Evolutionary conservation across 805 yeast genomes (phyloP), one percentile per base, ranked within the genome.

Genomic region (Sugiyamaella americana): DNA sequence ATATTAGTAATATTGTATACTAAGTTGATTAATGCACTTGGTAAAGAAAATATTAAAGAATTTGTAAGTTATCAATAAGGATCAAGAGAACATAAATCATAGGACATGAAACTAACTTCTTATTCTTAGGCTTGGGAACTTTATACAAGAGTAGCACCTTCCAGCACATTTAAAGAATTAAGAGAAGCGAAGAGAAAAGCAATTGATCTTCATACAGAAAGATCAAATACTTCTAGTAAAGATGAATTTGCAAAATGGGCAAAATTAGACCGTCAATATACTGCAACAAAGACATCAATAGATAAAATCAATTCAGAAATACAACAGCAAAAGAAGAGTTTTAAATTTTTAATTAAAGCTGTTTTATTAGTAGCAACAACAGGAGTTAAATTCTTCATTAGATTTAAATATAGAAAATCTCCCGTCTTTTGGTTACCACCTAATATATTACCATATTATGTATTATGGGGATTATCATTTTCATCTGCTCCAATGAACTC

Each of bases 201-300:
- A 42, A 60, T 63, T 13, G 62, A 66, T 17, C 59, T 79, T 19
- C 70, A 75, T 54, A 70, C 67, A 11, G 78, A 80, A 55, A 75
- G 87, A 51, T 69, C 77, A 24, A 52, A 71, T 2, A 76, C 88
- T 6, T 78, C 87, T 46, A 91, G 97, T 1, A 96, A 91, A 64
- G 97, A 93, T 62, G 81, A 93, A 58, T 93, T 91, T 63, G 96
- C 97, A 23, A 82, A 78, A 58, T 93, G 98, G 98, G 94, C 97
- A 1, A 87, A 87, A 62, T 71, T 89, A 51, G 89, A 87, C 58
- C 75, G 98, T 41, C 75, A 73, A 55, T 67, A 74, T 48, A 88
- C 82, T 53, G 73, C 75, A 49, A 58, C 85, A 42, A 70, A 72
- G 38, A 69, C 64, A 13, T 79, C 84, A 50, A 67, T 83, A 37